Evolutionary conservation across 352 stramenopile species (phyloP).

Genomic region (Phytophthora melonis): DNA sequence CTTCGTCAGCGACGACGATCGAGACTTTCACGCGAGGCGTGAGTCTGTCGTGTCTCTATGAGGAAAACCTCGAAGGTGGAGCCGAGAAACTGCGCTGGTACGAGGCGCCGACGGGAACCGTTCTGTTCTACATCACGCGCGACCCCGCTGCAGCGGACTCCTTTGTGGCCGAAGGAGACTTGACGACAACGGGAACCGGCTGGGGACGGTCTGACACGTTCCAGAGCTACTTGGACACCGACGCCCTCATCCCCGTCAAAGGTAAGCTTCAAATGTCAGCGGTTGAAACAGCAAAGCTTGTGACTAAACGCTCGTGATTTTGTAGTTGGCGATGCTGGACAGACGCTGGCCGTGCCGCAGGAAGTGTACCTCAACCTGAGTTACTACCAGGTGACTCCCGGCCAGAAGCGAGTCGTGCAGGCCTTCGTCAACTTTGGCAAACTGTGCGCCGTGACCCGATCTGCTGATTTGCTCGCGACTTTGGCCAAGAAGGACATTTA

Average conservation of each 20-base stretch:
- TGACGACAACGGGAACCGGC: constrained; percentile 27
- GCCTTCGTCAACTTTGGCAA: constrained; percentile 77
- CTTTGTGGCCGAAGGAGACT: constrained; percentile 59
- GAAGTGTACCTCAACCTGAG: constrained; percentile 82
- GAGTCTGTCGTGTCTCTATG: constrained; percentile 92
- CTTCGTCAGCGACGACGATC: constrained; percentile 25
- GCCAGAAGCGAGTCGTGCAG: constrained; percentile 70
- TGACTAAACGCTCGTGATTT: constrained; percentile 18
- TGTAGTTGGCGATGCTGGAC: constrained; percentile 50
- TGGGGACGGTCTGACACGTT: constrained; percentile 77
- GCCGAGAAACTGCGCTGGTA: constrained; percentile 90
- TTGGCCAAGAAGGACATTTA: constrained; percentile 79
- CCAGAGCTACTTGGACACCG: constrained; percentile 58
- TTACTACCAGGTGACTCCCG: constrained; percentile 81
- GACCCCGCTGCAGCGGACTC: constrained; percentile 66
- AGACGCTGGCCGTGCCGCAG: constrained; percentile 64
- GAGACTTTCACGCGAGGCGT: constrained; percentile 69
- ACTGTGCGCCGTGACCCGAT: constrained; percentile 77
- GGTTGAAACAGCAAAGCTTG: not conserved
- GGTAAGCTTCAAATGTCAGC: constrained; percentile 35
- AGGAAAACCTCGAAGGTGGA: constrained; percentile 82
- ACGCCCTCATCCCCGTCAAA: constrained; percentile 81
- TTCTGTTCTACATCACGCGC: constrained; percentile 91
- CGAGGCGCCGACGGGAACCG: constrained; percentile 74
- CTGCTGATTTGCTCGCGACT: constrained; percentile 63